phyloP scores from a whole-genome alignment of 345 rosid genomes.

The Fremontodendron californicum region DNA sequence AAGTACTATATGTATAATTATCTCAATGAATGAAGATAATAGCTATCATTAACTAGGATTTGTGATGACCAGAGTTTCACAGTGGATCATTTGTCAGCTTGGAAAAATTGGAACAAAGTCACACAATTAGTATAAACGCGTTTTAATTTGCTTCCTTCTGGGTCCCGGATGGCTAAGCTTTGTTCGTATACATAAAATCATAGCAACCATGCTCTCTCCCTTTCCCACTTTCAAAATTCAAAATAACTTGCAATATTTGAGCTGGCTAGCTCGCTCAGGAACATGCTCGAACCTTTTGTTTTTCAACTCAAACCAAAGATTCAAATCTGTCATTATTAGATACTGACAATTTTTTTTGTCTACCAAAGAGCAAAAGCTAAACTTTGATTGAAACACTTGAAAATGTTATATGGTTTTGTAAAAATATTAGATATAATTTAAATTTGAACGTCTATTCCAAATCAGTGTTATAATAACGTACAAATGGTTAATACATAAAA shows the following conservation, averaged over 20 bases:
- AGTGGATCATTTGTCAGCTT: neutral
- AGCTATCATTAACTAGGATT: neutral
- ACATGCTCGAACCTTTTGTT: neutral
- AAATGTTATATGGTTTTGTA: neutral
- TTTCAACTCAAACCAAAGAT: neutral
- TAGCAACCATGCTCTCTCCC: no score
- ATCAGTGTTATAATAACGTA: neutral
- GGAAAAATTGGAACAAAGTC: neutral
- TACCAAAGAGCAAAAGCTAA: neutral
- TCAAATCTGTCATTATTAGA: neutral
- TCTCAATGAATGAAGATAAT: neutral
- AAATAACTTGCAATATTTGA: no score
- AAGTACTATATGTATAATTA: neutral
- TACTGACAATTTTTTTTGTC: neutral
- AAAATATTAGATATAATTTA: neutral
- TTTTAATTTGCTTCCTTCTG: neutral
- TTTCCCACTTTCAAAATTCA: no score
- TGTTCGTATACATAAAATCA: no score
- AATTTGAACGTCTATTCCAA: neutral
- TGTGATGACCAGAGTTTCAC: neutral
- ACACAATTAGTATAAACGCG: neutral
- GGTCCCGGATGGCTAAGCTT: neutral
- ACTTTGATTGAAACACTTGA: neutral
- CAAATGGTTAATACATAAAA: neutral
- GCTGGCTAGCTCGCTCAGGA: neutral